These are phyloP conservation scores for Hypoxylon sp. DNA, from an alignment of 2,329 filamentous ascomycete genomes.

Conservation along the genomic window DNA sequence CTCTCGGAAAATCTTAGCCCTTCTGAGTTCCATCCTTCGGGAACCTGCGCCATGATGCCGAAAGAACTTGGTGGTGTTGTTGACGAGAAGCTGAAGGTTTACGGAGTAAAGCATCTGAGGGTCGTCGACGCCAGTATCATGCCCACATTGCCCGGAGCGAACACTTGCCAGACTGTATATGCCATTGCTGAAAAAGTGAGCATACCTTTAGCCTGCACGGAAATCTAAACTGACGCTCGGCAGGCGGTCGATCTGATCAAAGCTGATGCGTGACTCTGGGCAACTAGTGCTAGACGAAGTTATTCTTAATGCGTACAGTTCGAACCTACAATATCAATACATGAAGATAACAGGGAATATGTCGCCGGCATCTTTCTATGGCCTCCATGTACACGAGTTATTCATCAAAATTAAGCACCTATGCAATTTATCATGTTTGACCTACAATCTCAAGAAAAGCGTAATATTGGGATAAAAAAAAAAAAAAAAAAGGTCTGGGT, in stretches of 20 bases:
- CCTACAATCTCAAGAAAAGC: background rate
- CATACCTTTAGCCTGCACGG: background rate
- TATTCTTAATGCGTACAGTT: background rate
- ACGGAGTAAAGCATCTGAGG: slow-evolving; percentile 62
- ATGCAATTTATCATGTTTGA: background rate
- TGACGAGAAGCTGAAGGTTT: slow-evolving; percentile 60
- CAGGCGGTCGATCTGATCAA: slow-evolving; percentile 45
- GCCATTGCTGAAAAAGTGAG: slow-evolving; percentile 65
- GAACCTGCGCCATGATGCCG: slow-evolving; percentile 64
- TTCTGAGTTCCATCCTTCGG: slow-evolving; percentile 59
- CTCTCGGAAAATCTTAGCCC: slow-evolving; percentile 46
- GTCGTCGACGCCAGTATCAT: slow-evolving; percentile 65
- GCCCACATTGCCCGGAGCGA: slow-evolving; percentile 61
- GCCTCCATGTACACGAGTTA: background rate
- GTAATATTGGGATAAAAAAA: no score
- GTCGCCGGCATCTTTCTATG: background rate
- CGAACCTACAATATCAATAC: background rate
- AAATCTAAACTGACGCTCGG: slow-evolving; percentile 20
- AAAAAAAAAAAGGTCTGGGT: no score
- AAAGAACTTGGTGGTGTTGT: slow-evolving; percentile 63
- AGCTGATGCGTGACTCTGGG: slow-evolving; percentile 17
- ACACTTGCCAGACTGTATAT: slow-evolving; percentile 67
- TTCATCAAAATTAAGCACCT: background rate
- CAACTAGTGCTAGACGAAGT: no score
- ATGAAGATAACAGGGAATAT: background rate